Percentiles rank a stretch among this genome's conserved stretches.
These are phyloP conservation scores for Suillus luteus DNA, from an alignment of 768 basidiomycete genomes.

Conservation along the genomic window DNA sequence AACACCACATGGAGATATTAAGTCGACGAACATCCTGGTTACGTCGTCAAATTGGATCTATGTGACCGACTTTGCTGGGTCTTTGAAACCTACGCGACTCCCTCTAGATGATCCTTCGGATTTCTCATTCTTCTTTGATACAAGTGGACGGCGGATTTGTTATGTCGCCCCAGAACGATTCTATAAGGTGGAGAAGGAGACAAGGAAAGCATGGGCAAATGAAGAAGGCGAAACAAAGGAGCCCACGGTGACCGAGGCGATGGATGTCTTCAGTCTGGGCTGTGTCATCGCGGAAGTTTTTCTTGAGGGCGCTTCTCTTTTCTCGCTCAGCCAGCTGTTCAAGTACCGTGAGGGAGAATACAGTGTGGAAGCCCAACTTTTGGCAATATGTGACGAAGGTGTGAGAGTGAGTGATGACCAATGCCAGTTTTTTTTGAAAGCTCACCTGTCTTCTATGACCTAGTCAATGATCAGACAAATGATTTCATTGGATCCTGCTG, in stretches of 20 bases:
- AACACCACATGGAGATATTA: conserved; percentile 97
- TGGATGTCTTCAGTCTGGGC: conserved; percentile 96
- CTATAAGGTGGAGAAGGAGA: conserved; percentile 76
- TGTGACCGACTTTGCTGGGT: conserved; percentile 89
- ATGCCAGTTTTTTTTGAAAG: conserved; percentile 1
- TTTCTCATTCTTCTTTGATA: conserved; percentile 98
- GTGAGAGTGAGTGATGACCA: conserved; percentile 63
- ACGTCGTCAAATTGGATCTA: conserved; percentile 97
- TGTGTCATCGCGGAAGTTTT: conserved; percentile 97
- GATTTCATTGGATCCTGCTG: conserved; percentile 77
- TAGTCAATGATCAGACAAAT: conserved; percentile 89
- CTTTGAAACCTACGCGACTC: conserved; percentile 93
- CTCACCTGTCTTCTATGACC: conserved; percentile 28
- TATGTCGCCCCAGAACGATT: conserved; percentile 97
- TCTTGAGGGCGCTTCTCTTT: conserved; percentile 89
- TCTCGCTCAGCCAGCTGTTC: conserved; percentile 93
- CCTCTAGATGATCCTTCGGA: conserved; percentile 96
- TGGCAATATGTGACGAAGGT: conserved; percentile 75
- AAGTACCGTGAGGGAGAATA: conserved; percentile 90
- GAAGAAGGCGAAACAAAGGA: conserved; percentile 63
- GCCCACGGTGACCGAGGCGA: conserved; percentile 86
- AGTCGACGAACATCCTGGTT: conserved; percentile 94
- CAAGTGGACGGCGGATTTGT: conserved; percentile 89
- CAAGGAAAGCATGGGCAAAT: conserved; percentile 58
- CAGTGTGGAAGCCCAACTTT: conserved; percentile 69